Evolutionary conservation across 371 early-diverging fungal species (phyloP).

Genomic region (Lichtheimia ornata): DNA sequence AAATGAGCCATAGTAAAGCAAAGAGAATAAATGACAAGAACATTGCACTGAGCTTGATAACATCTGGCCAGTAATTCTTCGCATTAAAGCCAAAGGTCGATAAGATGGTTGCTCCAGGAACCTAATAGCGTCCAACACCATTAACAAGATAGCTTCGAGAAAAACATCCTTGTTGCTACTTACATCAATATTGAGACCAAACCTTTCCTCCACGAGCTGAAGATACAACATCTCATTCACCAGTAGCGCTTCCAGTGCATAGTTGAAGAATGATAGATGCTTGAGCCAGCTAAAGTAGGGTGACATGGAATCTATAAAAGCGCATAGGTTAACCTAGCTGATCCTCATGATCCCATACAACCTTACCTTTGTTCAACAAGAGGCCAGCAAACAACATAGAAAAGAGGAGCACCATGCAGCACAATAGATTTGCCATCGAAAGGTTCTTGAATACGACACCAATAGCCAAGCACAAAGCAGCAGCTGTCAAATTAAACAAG

Average conservation of each 20-base stretch:
- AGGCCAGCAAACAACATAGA: slow-evolving; percentile 91
- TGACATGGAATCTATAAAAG: slow-evolving; percentile 69
- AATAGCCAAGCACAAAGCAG: slow-evolving; percentile 78
- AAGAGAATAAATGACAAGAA: slow-evolving; percentile 64
- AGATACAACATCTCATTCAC: slow-evolving; percentile 85
- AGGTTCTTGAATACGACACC: slow-evolving; percentile 76
- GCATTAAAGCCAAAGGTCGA: slow-evolving; percentile 91
- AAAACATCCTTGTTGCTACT: slow-evolving; percentile 10
- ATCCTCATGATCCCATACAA: not conserved
- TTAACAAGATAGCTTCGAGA: slow-evolving; percentile 2
- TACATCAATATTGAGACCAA: slow-evolving; percentile 80
- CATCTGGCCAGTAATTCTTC: slow-evolving; percentile 84
- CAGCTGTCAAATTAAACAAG: slow-evolving; percentile 83
- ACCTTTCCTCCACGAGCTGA: slow-evolving; percentile 78
- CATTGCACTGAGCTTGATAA: slow-evolving; percentile 64
- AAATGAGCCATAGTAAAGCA: slow-evolving; percentile 80
- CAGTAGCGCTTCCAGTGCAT: slow-evolving; percentile 86
- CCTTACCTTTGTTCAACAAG: slow-evolving; percentile 76
- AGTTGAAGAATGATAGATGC: slow-evolving; percentile 84
- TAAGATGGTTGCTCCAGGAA: slow-evolving; percentile 85
- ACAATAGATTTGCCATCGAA: slow-evolving; percentile 80
- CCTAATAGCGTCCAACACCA: slow-evolving; percentile 26
- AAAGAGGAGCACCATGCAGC: slow-evolving; percentile 82
- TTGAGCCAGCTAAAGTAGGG: slow-evolving; percentile 76
- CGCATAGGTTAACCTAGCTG: not conserved